phyloP scores from a whole-genome alignment of 148 eudicot species.

The Amaranthus hypochondriacus region DNA sequence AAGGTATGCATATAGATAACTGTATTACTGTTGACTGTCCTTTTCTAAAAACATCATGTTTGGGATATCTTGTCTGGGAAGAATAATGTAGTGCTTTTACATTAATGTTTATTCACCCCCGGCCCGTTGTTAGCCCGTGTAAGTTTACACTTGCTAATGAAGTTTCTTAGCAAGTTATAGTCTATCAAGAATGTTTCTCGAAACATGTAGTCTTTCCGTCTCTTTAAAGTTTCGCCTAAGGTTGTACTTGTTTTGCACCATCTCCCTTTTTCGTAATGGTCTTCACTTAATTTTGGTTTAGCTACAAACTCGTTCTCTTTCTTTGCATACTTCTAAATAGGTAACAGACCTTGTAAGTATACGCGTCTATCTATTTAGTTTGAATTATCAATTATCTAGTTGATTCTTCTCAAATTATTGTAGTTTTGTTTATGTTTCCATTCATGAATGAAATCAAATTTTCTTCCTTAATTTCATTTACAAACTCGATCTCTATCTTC shows the following conservation, averaged over 20 bases:
- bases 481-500: too few species aligned
- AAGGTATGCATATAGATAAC: conserved; percentile 18
- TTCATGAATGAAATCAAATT: too few species aligned
- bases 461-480: too few species aligned
- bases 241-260: too few species aligned
- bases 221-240: too few species aligned
- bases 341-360: too few species aligned
- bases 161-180: conserved; percentile 1
- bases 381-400: too few species aligned
- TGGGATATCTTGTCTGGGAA: neutral
- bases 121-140: conserved; percentile 8
- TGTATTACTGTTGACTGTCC: neutral
- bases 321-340: neutral
- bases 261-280: too few species aligned
- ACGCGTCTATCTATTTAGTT: too few species aligned
- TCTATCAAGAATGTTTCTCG: neutral
- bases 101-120: neutral
- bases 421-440: too few species aligned
- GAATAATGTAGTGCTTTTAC: conserved; percentile 3
- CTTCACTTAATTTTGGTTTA: too few species aligned
- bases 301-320: neutral
- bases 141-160: neutral
- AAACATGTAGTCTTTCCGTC: neutral
- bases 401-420: too few species aligned
- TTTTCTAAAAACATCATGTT: conserved; percentile 8